A percentile compares a stretch with the other conserved stretches of the same genome.
Evolutionary conservation across 768 basidiomycete genomes (phyloP).

Genomic region (Kockovaella imperatae): DNA sequence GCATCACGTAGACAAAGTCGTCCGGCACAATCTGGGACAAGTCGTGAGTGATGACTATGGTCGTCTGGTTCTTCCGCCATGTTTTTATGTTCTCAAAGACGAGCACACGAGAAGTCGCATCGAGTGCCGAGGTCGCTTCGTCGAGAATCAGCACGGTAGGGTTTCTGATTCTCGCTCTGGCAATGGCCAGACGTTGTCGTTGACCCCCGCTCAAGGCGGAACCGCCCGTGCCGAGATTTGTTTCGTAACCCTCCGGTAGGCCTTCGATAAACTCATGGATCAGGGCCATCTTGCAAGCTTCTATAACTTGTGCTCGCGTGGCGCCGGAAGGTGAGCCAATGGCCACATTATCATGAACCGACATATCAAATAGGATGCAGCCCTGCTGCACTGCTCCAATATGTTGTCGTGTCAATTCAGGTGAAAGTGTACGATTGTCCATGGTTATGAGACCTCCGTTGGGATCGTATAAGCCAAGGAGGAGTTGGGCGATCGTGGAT

Average conservation of each 20-base stretch:
- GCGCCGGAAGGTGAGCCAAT: conserved; percentile 60
- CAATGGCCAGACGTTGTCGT: conserved; percentile 80
- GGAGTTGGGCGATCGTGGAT: conserved; percentile 59
- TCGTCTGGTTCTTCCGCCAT: conserved; percentile 72
- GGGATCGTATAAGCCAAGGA: conserved; percentile 66
- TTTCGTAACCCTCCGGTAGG: conserved; percentile 84
- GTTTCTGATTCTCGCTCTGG: conserved; percentile 73
- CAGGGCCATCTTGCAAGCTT: conserved; percentile 74
- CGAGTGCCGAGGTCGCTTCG: conserved; percentile 56
- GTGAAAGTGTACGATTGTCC: conserved; percentile 77
- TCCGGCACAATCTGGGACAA: conserved; percentile 64
- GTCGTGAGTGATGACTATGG: conserved; percentile 92
- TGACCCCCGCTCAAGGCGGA: conserved; percentile 83
- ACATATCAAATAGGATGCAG: conserved; percentile 66
- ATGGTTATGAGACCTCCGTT: conserved; percentile 59
- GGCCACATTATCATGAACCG: conserved; percentile 76
- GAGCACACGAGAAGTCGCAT: conserved; percentile 74
- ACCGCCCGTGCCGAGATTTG: conserved; percentile 64
- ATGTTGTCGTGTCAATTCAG: conserved; percentile 58
- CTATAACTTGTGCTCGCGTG: conserved; percentile 61
- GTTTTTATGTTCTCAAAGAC: conserved; percentile 61
- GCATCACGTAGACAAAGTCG: conserved; percentile 91
- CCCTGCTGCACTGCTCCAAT: conserved; percentile 75
- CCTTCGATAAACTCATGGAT: conserved; percentile 78
- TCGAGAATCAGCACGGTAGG: conserved; percentile 79